phyloP scores from a whole-genome alignment of 768 basidiomycete species.

The Lactifluus rugatus region DNA sequence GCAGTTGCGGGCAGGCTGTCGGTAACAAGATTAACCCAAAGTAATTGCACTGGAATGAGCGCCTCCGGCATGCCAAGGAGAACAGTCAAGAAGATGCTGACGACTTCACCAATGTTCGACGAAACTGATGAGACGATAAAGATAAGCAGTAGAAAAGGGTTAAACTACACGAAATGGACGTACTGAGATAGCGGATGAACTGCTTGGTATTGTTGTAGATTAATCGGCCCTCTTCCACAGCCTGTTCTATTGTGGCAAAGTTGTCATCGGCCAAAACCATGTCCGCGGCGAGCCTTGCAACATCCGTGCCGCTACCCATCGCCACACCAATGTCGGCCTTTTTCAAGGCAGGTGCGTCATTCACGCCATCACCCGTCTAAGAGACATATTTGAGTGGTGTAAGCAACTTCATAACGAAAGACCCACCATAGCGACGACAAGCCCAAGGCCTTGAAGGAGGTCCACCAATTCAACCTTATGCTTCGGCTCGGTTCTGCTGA shows the following conservation, averaged over 20 bases:
- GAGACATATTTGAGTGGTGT: conserved; percentile 10
- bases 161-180: conserved; percentile 25
- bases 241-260: conserved; percentile 93
- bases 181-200: conserved; percentile 97
- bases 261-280: conserved; percentile 98
- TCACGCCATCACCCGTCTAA: conserved; percentile 94
- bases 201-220: conserved; percentile 99
- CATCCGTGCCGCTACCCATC: conserved; percentile 98
- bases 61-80: conserved; percentile 99
- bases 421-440: conserved; percentile 89
- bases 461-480: conserved; percentile 96
- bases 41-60: conserved; percentile 91
- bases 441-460: conserved; percentile 78
- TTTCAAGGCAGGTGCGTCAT: conserved; percentile 94
- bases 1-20: conserved; percentile 95
- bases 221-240: conserved; percentile 93
- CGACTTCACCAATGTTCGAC: conserved; percentile 95
- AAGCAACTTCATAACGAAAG: conserved; percentile 14
- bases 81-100: conserved; percentile 95
- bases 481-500: conserved; percentile 87
- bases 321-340: conserved; percentile 98
- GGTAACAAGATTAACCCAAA: conserved; percentile 98
- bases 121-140: conserved; percentile 45
- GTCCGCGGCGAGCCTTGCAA: conserved; percentile 95
- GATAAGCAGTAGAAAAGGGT: not conserved